phyloP scores from a whole-genome alignment of 1,139 yeast genomes.

The Lodderomyces orthopsilosis region DNA sequence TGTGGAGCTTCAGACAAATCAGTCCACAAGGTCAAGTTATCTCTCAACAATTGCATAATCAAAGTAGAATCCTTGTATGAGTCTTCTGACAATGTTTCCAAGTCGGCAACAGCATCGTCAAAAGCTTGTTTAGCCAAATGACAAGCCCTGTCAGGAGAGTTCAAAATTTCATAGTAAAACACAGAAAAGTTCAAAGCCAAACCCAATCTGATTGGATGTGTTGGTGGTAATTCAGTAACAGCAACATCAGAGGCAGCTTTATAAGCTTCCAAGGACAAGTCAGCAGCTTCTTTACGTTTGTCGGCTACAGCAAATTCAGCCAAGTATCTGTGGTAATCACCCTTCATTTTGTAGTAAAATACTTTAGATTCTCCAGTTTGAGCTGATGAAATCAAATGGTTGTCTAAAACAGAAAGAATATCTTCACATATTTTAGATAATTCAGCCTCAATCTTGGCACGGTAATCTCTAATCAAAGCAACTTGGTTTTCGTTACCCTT shows the following conservation, averaged over 20 bases:
- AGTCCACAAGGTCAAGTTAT: constrained; percentile 98
- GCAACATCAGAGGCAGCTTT: constrained; percentile 96
- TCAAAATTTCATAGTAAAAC: constrained; percentile 95
- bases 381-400: constrained; percentile 91
- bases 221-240: constrained; percentile 93
- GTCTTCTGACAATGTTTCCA: constrained; percentile 96
- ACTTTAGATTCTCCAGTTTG: constrained; percentile 97
- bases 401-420: constrained; percentile 80
- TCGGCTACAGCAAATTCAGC: constrained; percentile 95
- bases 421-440: constrained; percentile 93
- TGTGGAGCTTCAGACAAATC: constrained; percentile 86
- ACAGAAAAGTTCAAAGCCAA: constrained; percentile 97
- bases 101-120: constrained; percentile 98
- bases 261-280: constrained; percentile 89
- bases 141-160: constrained; percentile 98
- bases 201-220: constrained; percentile 98
- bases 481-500: constrained; percentile 92
- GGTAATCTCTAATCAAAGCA: constrained; percentile 86
- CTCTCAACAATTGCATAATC: constrained; percentile 98
- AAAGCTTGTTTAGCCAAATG: constrained; percentile 98
- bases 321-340: constrained; percentile 98
- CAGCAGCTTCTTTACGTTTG: constrained; percentile 90
- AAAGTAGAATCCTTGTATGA: constrained; percentile 97
- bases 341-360: constrained; percentile 98
- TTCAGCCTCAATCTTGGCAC: constrained; percentile 91